phyloP scores from a whole-genome alignment of 805 yeast genomes.

The Spathaspora gorwiae region DNA sequence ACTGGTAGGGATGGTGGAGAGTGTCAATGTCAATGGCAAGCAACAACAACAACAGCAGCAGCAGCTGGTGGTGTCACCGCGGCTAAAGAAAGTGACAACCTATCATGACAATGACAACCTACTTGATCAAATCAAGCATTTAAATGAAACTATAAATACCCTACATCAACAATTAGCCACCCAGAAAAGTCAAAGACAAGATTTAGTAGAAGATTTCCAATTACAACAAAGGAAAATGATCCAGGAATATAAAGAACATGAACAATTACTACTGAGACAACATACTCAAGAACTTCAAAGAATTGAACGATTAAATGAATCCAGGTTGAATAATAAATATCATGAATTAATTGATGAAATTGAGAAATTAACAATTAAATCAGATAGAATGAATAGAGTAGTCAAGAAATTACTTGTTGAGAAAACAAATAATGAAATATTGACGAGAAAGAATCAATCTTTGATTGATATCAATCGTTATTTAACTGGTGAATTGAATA shows the following conservation, averaged over 20 bases:
- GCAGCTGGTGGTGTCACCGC: no score
- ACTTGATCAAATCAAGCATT: neutral
- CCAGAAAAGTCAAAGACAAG: constrained; percentile 3
- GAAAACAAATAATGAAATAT: neutral
- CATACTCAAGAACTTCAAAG: neutral
- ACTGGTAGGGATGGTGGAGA: no score
- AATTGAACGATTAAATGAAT: neutral
- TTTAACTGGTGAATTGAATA: no score
- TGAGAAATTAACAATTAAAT: neutral
- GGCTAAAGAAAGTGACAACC: no score
- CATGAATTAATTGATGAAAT: neutral
- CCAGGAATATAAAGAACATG: neutral
- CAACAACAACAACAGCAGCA: no score
- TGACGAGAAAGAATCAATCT: neutral
- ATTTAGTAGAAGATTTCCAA: constrained; percentile 7
- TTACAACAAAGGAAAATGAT: neutral
- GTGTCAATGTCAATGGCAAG: no score
- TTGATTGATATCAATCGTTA: no score
- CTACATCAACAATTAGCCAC: constrained; percentile 1
- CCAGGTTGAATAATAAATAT: neutral
- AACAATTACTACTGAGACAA: neutral
- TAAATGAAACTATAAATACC: neutral
- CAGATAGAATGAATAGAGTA: neutral
- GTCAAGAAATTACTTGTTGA: neutral
- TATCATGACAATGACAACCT: neutral